phyloP scores from a whole-genome alignment of 73 alveolate genomes.

The Uronychia setigera region DNA sequence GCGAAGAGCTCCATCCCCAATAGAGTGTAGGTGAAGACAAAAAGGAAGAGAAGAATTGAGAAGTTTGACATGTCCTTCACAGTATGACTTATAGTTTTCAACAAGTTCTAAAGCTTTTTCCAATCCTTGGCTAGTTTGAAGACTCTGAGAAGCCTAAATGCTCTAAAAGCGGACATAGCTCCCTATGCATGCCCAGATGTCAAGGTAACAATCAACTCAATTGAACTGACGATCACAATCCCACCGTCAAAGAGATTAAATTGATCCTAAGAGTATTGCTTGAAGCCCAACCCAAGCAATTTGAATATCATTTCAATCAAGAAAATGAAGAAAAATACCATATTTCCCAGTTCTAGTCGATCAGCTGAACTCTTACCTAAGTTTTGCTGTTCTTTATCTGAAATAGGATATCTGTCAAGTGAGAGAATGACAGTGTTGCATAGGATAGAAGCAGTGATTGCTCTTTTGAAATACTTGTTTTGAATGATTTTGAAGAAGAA shows the following conservation, averaged over 20 bases:
- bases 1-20: constrained; percentile 57
- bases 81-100: constrained; percentile 27
- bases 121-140: constrained; percentile 38
- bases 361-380: not conserved
- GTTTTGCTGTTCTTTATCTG: not conserved
- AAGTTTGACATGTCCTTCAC: constrained; percentile 38
- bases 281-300: constrained; percentile 47
- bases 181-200: constrained; percentile 27
- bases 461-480: not conserved
- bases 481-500: not conserved
- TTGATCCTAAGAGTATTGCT: constrained; percentile 37
- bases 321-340: constrained; percentile 40
- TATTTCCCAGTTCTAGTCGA: constrained; percentile 7
- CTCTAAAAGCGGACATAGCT: constrained; percentile 44
- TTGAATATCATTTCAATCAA: constrained; percentile 45
- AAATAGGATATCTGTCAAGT: constrained; percentile 47
- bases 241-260: constrained; percentile 46
- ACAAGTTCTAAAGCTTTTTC: constrained; percentile 36
- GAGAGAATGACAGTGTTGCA: constrained; percentile 50
- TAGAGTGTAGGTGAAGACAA: constrained; percentile 23
- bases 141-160: constrained; percentile 33
- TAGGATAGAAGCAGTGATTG: constrained; percentile 15
- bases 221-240: constrained; percentile 12
- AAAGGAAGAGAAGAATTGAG: constrained; percentile 19
- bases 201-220: constrained; percentile 16